A percentile compares a stretch with the other conserved stretches of the same genome.
Conservation (phyloP, 805 yeast species). For the Wickerhamiella siamensis region DNA sequence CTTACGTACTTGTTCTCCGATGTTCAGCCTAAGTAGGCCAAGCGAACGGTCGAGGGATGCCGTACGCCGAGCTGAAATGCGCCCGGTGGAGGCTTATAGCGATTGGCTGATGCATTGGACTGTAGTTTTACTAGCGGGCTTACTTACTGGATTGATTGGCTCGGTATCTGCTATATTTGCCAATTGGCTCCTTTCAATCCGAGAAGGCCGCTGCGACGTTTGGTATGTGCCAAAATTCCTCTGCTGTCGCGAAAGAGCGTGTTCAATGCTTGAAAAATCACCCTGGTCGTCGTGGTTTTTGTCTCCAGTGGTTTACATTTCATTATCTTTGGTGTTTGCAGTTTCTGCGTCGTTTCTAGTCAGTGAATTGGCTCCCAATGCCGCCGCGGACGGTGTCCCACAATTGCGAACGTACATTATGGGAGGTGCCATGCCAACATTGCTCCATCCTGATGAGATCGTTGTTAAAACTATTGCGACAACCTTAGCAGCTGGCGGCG, state of each 20-base stretch:
- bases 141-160: constrained; percentile 63
- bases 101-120: constrained; percentile 34
- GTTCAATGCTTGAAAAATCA: constrained; percentile 26
- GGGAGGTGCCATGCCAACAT: constrained; percentile 43
- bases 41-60: constrained; percentile 1
- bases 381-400: constrained; percentile 51
- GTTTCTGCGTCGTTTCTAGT: constrained; percentile 27
- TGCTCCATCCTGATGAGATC: constrained; percentile 40
- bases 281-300: constrained; percentile 16
- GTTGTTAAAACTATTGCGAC: constrained; percentile 43
- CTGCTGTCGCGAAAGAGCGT: constrained; percentile 42
- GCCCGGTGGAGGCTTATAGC: not conserved
- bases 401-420: constrained; percentile 56
- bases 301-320: constrained; percentile 28
- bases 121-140: constrained; percentile 55
- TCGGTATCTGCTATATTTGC: constrained; percentile 65
- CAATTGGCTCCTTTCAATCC: constrained; percentile 62
- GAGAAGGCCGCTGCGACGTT: constrained; percentile 62
- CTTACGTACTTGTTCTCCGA: no score
- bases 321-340: constrained; percentile 29
- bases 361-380: constrained; percentile 24
- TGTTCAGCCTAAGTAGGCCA: constrained; percentile 1
- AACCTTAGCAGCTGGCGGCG: constrained; percentile 54
- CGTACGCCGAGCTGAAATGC: not conserved
- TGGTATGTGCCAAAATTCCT: constrained; percentile 57